Base-by-base conservation (phyloP, 2,329 filamentous ascomycete genomes). In the Fusarium sp. region DNA sequence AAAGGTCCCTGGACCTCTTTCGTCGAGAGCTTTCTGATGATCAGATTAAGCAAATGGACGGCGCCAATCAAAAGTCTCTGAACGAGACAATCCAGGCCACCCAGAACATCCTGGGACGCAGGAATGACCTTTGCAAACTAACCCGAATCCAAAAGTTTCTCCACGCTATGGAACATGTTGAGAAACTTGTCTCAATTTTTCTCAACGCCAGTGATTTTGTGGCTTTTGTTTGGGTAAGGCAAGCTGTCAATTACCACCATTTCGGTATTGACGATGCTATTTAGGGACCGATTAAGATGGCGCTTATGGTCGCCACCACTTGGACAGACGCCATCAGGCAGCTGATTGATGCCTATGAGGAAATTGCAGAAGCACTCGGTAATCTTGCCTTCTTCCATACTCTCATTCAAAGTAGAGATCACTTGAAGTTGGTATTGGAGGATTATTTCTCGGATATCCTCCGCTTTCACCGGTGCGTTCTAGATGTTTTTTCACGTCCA, bases 221-320 rank as follows among this genome's bases (percentile, higher is more conserved):
- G 1, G 69, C 69, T 3, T 67, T 72, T 0, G 1, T 72, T 8
- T 72, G 69, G 69, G 69, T 71, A 26, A 11, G 55, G 0, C 5
- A 18, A 20, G 4, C 0, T 11, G 0, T 4, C 3, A 1, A 14
- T 1, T 2, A 1, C 8, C 5, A 1, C 17, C 0, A 1, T 5
- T 4, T 10, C 6, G 4, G 12, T 30, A n/a, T 0, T 58, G 8
- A 55, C 0, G 14, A 58, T 4, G 2, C 1, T 1, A 6, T 15
- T 0, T 2, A 70, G 69, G 69, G 69, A 0, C 69, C 67, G 0
- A 41, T 72, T 3, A 72, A 72, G 11, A n/a, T 71, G 6, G 66
- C 51, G 2, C 69, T 71, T 2, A 66, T 71, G 50, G 11, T 30
- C 11, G 48, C 66, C 9, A 58, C 35, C 0, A 38, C 26, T 0